These are phyloP conservation scores for Coprinopsis marcescibilis DNA, from an alignment of 768 basidiomycete genomes.

Conservation along the genomic window DNA sequence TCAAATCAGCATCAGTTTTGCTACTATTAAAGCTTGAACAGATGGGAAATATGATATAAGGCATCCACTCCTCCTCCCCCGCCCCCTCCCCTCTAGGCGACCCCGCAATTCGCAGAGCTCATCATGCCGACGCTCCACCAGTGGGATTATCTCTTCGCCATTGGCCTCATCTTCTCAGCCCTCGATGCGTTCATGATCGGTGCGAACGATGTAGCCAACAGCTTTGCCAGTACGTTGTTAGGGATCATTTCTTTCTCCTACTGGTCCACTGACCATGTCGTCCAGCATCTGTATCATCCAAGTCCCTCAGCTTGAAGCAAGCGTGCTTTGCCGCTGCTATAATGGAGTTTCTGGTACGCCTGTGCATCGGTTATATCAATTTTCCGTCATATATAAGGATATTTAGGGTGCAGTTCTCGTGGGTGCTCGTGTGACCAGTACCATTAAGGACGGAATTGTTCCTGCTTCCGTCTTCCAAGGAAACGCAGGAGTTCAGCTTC, in stretches of 20 bases:
- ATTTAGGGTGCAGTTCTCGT: constrained; percentile 20
- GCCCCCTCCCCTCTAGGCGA: background rate
- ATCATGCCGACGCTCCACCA: constrained; percentile 22
- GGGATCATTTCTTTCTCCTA: background rate
- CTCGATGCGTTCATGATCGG: constrained; percentile 21
- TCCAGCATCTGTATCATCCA: constrained; percentile 21
- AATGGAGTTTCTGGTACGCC: constrained; percentile 18
- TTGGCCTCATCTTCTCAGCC: constrained; percentile 19
- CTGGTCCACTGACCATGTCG: background rate
- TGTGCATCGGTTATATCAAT: background rate
- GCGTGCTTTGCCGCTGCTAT: constrained; percentile 21
- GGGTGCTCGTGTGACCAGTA: constrained; percentile 23
- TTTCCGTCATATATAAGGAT: background rate
- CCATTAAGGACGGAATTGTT: constrained; percentile 25
- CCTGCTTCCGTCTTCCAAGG: constrained; percentile 18
- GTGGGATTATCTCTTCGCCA: constrained; percentile 26
- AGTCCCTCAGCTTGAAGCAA: constrained; percentile 21
- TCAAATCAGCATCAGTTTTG: too few relatives aligned
- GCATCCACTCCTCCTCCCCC: background rate
- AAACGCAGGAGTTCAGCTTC: constrained; percentile 24
- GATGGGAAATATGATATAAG: background rate
- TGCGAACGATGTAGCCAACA: constrained; percentile 25
- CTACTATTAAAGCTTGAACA: background rate
- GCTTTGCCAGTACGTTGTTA: constrained; percentile 15
- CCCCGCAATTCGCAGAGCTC: too few relatives aligned